phyloP scores from a whole-genome alignment of 176 grass and related monocot species.

The Musa beccarii region DNA sequence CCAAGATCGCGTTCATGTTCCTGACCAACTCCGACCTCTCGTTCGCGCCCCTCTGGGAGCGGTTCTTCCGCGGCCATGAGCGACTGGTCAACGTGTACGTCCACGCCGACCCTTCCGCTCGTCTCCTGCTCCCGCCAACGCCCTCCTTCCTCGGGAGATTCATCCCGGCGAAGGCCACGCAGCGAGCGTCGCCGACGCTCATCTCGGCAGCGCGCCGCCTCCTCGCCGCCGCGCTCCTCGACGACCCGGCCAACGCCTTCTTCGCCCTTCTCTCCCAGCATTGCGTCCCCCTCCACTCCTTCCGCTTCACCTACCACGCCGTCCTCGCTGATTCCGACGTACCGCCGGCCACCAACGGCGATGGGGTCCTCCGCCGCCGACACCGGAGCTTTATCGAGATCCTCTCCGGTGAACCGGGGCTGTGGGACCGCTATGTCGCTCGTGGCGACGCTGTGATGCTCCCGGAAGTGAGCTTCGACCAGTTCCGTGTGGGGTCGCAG shows the following conservation, averaged over 20 bases:
- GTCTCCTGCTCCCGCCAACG: slow-evolving; percentile 21
- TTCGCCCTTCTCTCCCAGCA: slow-evolving; percentile 89
- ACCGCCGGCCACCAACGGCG: neutral
- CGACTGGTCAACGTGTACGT: slow-evolving; percentile 78
- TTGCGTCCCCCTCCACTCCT: slow-evolving; percentile 71
- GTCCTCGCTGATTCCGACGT: slow-evolving; percentile 24
- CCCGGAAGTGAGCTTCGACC: slow-evolving; percentile 65
- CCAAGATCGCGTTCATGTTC: slow-evolving; percentile 93
- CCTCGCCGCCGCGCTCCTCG: slow-evolving; percentile 68
- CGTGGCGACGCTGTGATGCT: slow-evolving; percentile 76
- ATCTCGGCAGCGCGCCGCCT: slow-evolving; percentile 86
- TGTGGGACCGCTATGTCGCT: slow-evolving; percentile 65
- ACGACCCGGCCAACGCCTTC: slow-evolving; percentile 74
- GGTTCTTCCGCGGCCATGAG: slow-evolving; percentile 50
- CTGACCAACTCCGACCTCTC: slow-evolving; percentile 68
- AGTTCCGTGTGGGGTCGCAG: slow-evolving; percentile 78
- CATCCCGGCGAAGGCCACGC: slow-evolving; percentile 58
- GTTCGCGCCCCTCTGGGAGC: slow-evolving; percentile 90
- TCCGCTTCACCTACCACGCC: slow-evolving; percentile 50
- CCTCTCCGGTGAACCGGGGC: slow-evolving; percentile 50
- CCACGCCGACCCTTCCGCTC: slow-evolving; percentile 57
- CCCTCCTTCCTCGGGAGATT: slow-evolving; percentile 47
- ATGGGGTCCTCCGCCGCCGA: slow-evolving; percentile 15
- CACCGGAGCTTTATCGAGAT: slow-evolving; percentile 96
- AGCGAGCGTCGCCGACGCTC: slow-evolving; percentile 77